Evolutionary conservation across 306 rosid species (phyloP).

Genomic region (Aeschynomene evenia): DNA sequence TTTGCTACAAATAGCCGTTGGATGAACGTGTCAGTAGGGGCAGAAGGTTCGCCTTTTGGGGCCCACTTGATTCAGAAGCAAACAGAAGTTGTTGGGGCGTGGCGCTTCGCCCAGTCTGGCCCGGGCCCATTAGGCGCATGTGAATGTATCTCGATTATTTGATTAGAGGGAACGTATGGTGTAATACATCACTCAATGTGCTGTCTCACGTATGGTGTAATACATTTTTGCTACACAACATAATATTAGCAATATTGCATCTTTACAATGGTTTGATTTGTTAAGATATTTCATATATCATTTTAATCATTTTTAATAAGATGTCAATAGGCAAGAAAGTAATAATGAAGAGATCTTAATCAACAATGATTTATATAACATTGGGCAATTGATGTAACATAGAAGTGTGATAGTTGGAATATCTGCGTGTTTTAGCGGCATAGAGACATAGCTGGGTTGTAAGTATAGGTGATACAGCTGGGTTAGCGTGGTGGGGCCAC

Average conservation of each 20-base stretch:
- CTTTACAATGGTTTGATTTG: neutral
- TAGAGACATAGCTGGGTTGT: neutral
- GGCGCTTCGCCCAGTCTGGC: constrained; percentile 45
- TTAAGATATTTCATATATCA: neutral
- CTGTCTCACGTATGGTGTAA: too few relatives aligned
- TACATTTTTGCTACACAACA: neutral
- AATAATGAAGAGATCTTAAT: neutral
- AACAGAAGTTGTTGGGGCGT: constrained; percentile 22
- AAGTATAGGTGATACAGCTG: constrained; percentile 43
- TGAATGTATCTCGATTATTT: constrained; percentile 27
- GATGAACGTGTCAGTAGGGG: constrained; percentile 32
- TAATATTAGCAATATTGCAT: neutral
- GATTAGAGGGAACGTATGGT: neutral
- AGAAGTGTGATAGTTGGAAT: neutral
- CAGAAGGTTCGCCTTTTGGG: constrained; percentile 47
- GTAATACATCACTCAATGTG: neutral
- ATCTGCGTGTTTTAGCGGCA: neutral
- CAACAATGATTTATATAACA: neutral
- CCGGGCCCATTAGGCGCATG: constrained; percentile 48
- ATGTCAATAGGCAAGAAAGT: neutral
- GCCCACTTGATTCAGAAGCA: constrained; percentile 16
- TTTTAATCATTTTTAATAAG: neutral
- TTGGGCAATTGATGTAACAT: neutral
- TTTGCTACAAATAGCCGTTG: constrained; percentile 70
- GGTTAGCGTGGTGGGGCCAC: constrained; percentile 30